These are phyloP conservation scores for Phtheirospermum japonicum DNA, from an alignment of 257 asterid species.

Conservation along the genomic window DNA sequence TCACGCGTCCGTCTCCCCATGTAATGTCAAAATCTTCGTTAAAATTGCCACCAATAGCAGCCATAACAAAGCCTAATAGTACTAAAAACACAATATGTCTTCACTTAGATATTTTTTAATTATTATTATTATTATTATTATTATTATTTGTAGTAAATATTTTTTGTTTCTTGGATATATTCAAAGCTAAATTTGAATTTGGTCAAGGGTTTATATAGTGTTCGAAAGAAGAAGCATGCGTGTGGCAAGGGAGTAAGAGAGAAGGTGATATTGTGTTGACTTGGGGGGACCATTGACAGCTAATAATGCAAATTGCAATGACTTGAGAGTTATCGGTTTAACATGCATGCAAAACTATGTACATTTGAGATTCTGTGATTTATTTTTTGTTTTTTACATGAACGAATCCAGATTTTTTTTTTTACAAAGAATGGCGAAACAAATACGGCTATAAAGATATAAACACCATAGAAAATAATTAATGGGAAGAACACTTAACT, in stretches of 20 bases:
- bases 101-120: constrained; percentile 10
- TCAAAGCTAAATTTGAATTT: constrained; percentile 1
- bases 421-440: background rate
- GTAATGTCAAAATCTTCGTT: constrained; percentile 42
- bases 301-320: constrained; percentile 24
- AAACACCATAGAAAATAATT: too few relatives aligned
- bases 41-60: constrained; percentile 29
- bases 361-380: too few relatives aligned
- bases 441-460: too few relatives aligned
- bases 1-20: constrained; percentile 47
- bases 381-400: too few relatives aligned
- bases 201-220: constrained; percentile 34
- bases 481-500: too few relatives aligned
- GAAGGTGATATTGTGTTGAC: constrained; percentile 33
- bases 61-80: constrained; percentile 24
- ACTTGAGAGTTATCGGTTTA: constrained; percentile 24
- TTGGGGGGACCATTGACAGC: constrained; percentile 41
- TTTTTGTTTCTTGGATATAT: background rate
- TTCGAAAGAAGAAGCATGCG: constrained; percentile 32
- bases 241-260: constrained; percentile 21
- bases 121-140: too few relatives aligned
- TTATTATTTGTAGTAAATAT: too few relatives aligned
- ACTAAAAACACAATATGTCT: constrained; percentile 17
- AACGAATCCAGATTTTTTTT: too few relatives aligned
- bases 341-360: constrained; percentile 26